Evolutionary conservation across 192 early-diverging fungal genomes (phyloP).

Genomic region (Chytriomyces sp.): DNA sequence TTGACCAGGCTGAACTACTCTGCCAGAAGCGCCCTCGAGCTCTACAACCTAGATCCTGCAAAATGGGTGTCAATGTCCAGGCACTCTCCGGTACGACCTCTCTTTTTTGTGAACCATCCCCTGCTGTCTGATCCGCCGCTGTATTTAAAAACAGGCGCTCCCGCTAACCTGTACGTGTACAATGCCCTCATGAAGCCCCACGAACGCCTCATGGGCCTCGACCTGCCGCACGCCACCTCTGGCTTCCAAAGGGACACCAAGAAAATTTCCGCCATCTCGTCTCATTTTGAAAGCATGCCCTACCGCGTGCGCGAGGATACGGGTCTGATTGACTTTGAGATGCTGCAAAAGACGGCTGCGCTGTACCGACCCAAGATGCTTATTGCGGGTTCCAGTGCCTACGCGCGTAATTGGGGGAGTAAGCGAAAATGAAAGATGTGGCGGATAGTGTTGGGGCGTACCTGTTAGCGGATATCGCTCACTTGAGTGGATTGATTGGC

Average conservation of each 20-base stretch:
- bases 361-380: constrained; percentile 98
- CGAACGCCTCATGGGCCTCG: constrained; percentile 97
- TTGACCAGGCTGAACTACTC: constrained; percentile 90
- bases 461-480: constrained; percentile 97
- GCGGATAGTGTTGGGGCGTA: constrained; percentile 83
- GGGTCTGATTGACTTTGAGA: constrained; percentile 91
- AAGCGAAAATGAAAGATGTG: constrained; percentile 80
- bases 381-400: constrained; percentile 92
- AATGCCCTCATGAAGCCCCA: constrained; percentile 93
- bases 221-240: constrained; percentile 97
- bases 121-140: background rate
- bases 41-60: constrained; percentile 78
- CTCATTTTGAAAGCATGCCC: constrained; percentile 95
- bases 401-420: constrained; percentile 95
- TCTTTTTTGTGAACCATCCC: background rate
- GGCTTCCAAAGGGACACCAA: constrained; percentile 96
- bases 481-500: constrained; percentile 88
- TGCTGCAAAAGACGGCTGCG: constrained; percentile 73
- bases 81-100: constrained; percentile 72
- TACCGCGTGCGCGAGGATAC: constrained; percentile 92
- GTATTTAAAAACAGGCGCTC: constrained; percentile 64
- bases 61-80: constrained; percentile 99
- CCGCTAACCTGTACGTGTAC: constrained; percentile 98
- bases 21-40: constrained; percentile 97
- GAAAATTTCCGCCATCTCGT: constrained; percentile 93